Evolutionary conservation across 2,329 filamentous ascomycete species (phyloP), one percentile per base, ranked within the genome.

Genomic region (Clonostachys rhizophaga): DNA sequence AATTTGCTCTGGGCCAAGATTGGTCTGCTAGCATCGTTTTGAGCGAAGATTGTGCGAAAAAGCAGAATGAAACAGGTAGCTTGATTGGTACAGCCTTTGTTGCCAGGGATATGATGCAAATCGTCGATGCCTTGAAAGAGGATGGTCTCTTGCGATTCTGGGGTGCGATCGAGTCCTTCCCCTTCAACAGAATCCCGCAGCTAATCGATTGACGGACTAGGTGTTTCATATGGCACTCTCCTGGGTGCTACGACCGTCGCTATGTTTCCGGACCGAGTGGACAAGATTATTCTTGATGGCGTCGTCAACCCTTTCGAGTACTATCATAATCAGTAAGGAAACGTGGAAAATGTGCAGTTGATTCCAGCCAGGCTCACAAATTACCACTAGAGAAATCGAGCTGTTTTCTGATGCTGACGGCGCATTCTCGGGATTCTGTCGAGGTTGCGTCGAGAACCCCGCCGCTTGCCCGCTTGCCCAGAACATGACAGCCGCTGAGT

Each of bases 121-220:
- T 82, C 54, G 83, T 83, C 42, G 79, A 82, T 45, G 74, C 80
- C 17, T 71, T 96, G 6, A 61, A 55, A 2, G 63, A 66, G 20
- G 67, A 69, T 47, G 63, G 65, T 20, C 43, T 68, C 53, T 49
- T 70, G 6, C 54, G 65, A 13, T 68, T 60, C 47, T 66, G 56
- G 58, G 65, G 64, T 63, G 16, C 16, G 16, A 16, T 16, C 16
- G 16, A 16, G 16, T 16, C 16, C 16, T 16, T 16, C 16, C 16
- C 16, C 16, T 16, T 16, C 16, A 16, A 16, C 16, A 16, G 16
- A 18, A 30, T 30, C 24, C 8, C 8, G 9, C 24, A 4, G 3
- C 36, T 39, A 39, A 39, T 18, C 14, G 6, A 11, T n/a, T n/a
- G 36, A 39, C 9, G 8, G 24, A 9, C 2, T 37, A 65, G 67